These are phyloP conservation scores for Leccinum arenicola DNA, from an alignment of 768 basidiomycete genomes.

Conservation along the genomic window DNA sequence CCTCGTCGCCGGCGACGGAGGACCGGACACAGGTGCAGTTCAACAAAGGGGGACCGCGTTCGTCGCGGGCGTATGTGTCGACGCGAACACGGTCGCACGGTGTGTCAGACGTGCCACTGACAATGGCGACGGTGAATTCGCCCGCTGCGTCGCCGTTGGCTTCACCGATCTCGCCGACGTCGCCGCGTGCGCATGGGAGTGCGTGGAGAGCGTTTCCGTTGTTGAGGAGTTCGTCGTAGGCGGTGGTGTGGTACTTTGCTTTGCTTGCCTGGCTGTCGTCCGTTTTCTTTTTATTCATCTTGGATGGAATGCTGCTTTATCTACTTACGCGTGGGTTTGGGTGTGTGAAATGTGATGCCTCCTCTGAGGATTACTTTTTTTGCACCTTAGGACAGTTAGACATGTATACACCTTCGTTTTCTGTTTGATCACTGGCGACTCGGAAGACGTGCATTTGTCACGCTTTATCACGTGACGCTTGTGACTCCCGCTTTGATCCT, in stretches of 20 bases:
- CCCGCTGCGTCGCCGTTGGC: constrained; percentile 28
- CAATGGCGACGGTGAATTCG: background rate
- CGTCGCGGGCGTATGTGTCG: constrained; percentile 56
- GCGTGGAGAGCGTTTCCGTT: constrained; percentile 10
- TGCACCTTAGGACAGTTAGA: too few species aligned
- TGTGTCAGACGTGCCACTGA: background rate
- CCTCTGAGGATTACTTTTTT: too few species aligned
- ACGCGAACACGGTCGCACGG: constrained; percentile 45
- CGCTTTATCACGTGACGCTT: too few species aligned
- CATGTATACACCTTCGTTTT: too few species aligned
- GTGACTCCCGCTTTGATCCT: too few species aligned
- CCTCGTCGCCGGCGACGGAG: constrained; percentile 20
- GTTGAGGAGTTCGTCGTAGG: constrained; percentile 1
- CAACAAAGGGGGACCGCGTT: constrained; percentile 20
- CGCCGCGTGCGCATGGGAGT: constrained; percentile 1
- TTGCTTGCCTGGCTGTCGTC: fast-evolving
- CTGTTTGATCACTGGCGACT: too few species aligned
- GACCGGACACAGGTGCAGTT: constrained; percentile 30
- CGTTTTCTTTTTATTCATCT: background rate
- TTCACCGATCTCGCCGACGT: constrained; percentile 12
- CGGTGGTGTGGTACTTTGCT: too few species aligned
- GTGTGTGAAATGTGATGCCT: background rate
- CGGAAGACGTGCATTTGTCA: too few species aligned
- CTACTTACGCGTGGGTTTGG: too few species aligned
- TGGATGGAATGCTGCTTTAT: background rate